Conservation (phyloP, 1,139 yeast species). For the Blastobotrys elegans region DNA sequence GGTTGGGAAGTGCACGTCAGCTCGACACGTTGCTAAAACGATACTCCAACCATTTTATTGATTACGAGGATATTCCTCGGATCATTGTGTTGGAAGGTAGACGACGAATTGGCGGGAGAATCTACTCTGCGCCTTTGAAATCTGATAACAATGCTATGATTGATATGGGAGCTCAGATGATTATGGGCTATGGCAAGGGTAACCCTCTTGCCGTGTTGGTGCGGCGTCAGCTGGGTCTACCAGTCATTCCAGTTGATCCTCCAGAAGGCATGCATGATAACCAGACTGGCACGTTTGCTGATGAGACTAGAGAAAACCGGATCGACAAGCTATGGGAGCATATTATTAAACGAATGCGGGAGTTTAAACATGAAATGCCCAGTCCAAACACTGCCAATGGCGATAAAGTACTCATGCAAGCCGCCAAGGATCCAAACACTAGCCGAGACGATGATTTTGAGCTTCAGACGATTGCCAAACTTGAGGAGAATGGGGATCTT, state of each 20-base stretch:
- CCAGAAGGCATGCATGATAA: conserved; percentile 33
- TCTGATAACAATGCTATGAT: conserved; percentile 28
- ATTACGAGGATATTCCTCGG: conserved; percentile 39
- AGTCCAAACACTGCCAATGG: conserved; percentile 37
- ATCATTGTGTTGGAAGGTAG: conserved; percentile 39
- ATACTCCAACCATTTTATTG: conserved; percentile 33
- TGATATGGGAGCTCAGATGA: conserved; percentile 41
- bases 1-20: conserved; percentile 42
- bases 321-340: conserved; percentile 36
- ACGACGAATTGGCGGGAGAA: conserved; percentile 41
- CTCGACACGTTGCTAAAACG: conserved; percentile 35
- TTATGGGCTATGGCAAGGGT: conserved; percentile 41
- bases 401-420: conserved; percentile 35
- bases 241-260: conserved; percentile 35
- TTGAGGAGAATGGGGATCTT: conserved; percentile 32
- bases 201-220: conserved; percentile 39
- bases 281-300: conserved; percentile 30
- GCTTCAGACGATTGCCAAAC: conserved; percentile 31
- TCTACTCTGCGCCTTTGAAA: conserved; percentile 36
- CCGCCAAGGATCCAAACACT: conserved; percentile 34
- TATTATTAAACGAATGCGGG: conserved; percentile 35
- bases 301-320: conserved; percentile 30
- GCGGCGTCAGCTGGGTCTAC: conserved; percentile 39
- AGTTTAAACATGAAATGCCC: conserved; percentile 33
- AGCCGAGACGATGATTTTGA: conserved; percentile 30